These are phyloP conservation scores for Tremellales sp. DNA, from an alignment of 1,284 basidiomycete species.

Conservation along the genomic window DNA sequence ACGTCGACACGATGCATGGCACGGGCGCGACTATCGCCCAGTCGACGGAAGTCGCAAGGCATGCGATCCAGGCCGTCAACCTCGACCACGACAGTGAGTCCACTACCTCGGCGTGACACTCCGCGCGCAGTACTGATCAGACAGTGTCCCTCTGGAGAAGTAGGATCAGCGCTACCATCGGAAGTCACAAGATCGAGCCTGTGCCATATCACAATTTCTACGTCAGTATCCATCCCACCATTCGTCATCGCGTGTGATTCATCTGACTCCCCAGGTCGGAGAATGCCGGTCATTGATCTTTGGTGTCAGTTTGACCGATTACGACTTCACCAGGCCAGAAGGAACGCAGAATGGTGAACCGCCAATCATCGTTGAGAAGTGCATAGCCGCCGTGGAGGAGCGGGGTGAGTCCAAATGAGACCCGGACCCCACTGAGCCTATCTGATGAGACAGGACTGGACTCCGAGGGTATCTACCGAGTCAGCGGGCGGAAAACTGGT, in stretches of 20 bases:
- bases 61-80: constrained; percentile 61
- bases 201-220: constrained; percentile 46
- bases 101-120: background rate
- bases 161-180: background rate
- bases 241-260: constrained; percentile 19
- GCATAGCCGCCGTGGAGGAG: constrained; percentile 77
- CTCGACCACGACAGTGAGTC: constrained; percentile 63
- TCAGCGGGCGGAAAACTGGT: constrained; percentile 70
- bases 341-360: constrained; percentile 60
- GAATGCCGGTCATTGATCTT: constrained; percentile 78
- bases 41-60: constrained; percentile 44
- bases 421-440: background rate
- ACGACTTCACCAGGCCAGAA: constrained; percentile 73
- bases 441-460: constrained; percentile 56
- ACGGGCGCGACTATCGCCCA: constrained; percentile 57
- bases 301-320: constrained; percentile 85
- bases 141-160: background rate
- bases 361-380: constrained; percentile 79
- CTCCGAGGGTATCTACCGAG: constrained; percentile 64
- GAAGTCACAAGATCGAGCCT: constrained; percentile 9
- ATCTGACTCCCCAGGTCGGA: constrained; percentile 63
- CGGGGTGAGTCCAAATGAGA: constrained; percentile 43
- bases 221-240: constrained; percentile 15
- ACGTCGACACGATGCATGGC: constrained; percentile 64
- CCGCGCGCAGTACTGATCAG: background rate